Evolutionary conservation across 495 filamentous ascomycete species (phyloP).

Genomic region (Penicillium waksmanii): DNA sequence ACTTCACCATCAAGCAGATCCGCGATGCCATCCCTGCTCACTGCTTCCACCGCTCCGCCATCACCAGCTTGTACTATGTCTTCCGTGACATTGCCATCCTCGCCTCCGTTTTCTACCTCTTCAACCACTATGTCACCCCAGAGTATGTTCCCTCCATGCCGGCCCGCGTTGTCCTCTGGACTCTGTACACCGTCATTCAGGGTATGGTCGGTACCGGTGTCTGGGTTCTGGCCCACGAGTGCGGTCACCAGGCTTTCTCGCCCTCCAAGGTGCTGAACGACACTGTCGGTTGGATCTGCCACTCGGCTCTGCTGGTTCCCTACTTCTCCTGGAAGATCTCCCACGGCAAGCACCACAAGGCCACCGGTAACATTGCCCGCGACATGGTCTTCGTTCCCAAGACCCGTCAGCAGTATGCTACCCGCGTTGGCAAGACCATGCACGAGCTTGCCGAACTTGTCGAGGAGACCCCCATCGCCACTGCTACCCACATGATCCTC

Average conservation of each 20-base stretch:
- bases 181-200: constrained; percentile 65
- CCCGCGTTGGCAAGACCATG: constrained; percentile 65
- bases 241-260: constrained; percentile 81
- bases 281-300: constrained; percentile 81
- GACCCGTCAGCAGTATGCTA: constrained; percentile 75
- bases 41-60: constrained; percentile 69
- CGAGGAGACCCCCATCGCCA: constrained; percentile 92
- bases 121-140: constrained; percentile 68
- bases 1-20: constrained; percentile 74
- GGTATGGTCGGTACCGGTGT: constrained; percentile 68
- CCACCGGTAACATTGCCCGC: constrained; percentile 90
- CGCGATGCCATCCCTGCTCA: constrained; percentile 63
- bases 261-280: constrained; percentile 80
- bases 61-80: constrained; percentile 63
- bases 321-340: constrained; percentile 95
- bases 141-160: constrained; percentile 59
- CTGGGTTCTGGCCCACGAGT: constrained; percentile 76
- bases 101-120: constrained; percentile 62
- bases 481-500: constrained; percentile 66
- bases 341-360: constrained; percentile 94
- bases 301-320: constrained; percentile 80
- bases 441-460: constrained; percentile 85
- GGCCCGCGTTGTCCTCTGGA: constrained; percentile 56
- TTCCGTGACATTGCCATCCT: constrained; percentile 61
- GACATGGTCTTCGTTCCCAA: constrained; percentile 98